phyloP scores from a whole-genome alignment of 169 alveolate species.

The Eimeria acervulina region DNA sequence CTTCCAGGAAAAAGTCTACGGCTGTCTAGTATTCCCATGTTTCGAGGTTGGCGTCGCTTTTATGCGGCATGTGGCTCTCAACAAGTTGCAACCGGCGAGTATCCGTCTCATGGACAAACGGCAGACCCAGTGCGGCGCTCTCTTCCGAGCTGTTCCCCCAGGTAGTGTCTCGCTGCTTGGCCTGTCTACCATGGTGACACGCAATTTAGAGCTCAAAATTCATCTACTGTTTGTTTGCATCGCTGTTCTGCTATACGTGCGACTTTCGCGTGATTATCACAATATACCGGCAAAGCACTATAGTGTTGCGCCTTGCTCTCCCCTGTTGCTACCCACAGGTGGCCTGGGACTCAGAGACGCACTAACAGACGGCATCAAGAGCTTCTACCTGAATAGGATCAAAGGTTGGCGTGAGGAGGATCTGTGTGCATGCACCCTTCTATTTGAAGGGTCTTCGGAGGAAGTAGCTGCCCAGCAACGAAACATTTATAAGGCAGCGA shows the following conservation, averaged over 20 bases:
- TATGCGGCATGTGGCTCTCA: conserved; percentile 89
- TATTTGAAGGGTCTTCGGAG: conserved; percentile 90
- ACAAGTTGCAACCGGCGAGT: conserved; percentile 90
- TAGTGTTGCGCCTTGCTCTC: background rate
- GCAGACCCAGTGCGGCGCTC: conserved; percentile 68
- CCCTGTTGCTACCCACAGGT: conserved; percentile 23
- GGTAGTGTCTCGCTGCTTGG: background rate
- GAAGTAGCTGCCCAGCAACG: conserved; percentile 87
- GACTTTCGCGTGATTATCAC: background rate
- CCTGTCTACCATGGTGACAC: background rate
- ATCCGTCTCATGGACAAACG: conserved; percentile 80
- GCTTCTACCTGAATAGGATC: conserved; percentile 87
- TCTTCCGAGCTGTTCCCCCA: conserved; percentile 35
- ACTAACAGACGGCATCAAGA: conserved; percentile 88
- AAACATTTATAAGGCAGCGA: conserved; percentile 83
- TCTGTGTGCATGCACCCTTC: conserved; percentile 90
- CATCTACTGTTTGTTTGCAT: background rate
- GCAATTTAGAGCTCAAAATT: background rate
- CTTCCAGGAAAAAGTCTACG: conserved; percentile 84
- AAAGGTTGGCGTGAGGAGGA: conserved; percentile 89
- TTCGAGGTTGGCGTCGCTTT: conserved; percentile 91
- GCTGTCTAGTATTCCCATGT: conserved; percentile 91
- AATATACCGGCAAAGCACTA: background rate
- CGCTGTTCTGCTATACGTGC: background rate
- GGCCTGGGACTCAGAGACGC: conserved; percentile 84